These are phyloP conservation scores for Aspergillus pseudonomiae DNA, from an alignment of 2,329 filamentous ascomycete species.

Conservation along the genomic window DNA sequence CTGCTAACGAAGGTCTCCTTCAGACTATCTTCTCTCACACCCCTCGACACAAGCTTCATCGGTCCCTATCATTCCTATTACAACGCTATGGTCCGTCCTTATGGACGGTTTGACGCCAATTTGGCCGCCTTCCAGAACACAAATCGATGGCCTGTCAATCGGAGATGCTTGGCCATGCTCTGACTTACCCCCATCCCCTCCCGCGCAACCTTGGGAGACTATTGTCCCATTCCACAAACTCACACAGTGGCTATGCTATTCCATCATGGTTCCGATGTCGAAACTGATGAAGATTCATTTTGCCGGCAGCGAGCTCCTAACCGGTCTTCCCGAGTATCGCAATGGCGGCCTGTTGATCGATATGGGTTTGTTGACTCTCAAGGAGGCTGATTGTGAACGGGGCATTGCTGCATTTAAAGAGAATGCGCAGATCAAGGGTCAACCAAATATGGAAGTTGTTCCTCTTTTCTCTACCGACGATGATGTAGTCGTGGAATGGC, in stretches of 20 bases:
- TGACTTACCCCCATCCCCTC: slow-evolving; percentile 71
- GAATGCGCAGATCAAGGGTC: slow-evolving; percentile 72
- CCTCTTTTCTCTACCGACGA: slow-evolving; percentile 73
- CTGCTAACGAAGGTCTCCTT: slow-evolving; percentile 8
- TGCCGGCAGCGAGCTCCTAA: slow-evolving; percentile 77
- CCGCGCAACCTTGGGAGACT: slow-evolving; percentile 72
- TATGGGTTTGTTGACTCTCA: slow-evolving; percentile 77
- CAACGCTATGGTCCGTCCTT: slow-evolving; percentile 86
- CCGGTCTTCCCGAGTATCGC: slow-evolving; percentile 86
- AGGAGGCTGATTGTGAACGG: slow-evolving; percentile 68
- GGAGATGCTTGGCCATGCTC: slow-evolving; percentile 94
- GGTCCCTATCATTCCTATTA: slow-evolving; percentile 81
- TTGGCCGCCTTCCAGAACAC: slow-evolving; percentile 85
- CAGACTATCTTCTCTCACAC: slow-evolving; percentile 91
- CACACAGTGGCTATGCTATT: slow-evolving; percentile 93
- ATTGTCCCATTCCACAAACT: slow-evolving; percentile 93
- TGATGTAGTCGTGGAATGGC: slow-evolving; percentile 80
- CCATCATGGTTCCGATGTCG: slow-evolving; percentile 88
- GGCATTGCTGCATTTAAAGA: slow-evolving; percentile 71
- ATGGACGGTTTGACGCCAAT: slow-evolving; percentile 85
- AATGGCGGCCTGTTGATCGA: slow-evolving; percentile 89
- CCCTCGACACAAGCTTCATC: slow-evolving; percentile 87
- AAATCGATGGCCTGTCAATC: slow-evolving; percentile 81
- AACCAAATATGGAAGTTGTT: slow-evolving; percentile 72
- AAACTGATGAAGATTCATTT: slow-evolving; percentile 79